Evolutionary conservation across 306 rosid species (phyloP).

Genomic region (Mucuna pruriens): DNA sequence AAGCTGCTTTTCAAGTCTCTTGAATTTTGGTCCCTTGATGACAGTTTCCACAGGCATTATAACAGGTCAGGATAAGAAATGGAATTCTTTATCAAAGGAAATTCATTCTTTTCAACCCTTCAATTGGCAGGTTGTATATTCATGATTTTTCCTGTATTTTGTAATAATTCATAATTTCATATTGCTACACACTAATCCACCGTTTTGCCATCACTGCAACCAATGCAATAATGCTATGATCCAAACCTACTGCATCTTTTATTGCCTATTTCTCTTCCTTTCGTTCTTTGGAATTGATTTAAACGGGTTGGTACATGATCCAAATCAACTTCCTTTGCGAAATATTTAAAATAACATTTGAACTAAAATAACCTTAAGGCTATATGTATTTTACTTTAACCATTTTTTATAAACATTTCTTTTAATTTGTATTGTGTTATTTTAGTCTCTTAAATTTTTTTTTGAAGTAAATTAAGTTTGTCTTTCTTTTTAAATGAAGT

Average conservation of each 20-base stretch:
- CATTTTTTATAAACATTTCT: too few relatives aligned
- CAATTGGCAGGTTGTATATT: constrained; percentile 31
- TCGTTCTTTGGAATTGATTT: background rate
- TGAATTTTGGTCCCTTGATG: constrained; percentile 33
- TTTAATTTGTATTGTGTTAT: too few relatives aligned
- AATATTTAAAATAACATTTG: too few relatives aligned
- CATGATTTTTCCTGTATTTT: background rate
- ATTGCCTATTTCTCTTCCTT: background rate
- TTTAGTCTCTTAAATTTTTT: too few relatives aligned
- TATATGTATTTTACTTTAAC: too few relatives aligned
- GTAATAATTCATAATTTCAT: constrained; percentile 11
- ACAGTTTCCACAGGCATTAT: constrained; percentile 34
- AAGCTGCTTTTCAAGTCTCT: constrained; percentile 12
- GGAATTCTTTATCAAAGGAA: constrained; percentile 43
- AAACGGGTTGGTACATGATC: background rate
- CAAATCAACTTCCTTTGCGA: too few relatives aligned
- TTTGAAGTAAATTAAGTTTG: too few relatives aligned
- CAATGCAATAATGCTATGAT: background rate
- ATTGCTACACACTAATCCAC: background rate
- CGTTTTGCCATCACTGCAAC: background rate
- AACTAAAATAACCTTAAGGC: too few relatives aligned
- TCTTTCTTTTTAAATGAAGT: too few relatives aligned
- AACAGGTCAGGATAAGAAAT: constrained; percentile 34
- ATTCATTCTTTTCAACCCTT: constrained; percentile 47
- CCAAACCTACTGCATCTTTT: background rate